phyloP scores from a whole-genome alignment of 805 yeast species.

The Saccharomycopsis olivae region DNA sequence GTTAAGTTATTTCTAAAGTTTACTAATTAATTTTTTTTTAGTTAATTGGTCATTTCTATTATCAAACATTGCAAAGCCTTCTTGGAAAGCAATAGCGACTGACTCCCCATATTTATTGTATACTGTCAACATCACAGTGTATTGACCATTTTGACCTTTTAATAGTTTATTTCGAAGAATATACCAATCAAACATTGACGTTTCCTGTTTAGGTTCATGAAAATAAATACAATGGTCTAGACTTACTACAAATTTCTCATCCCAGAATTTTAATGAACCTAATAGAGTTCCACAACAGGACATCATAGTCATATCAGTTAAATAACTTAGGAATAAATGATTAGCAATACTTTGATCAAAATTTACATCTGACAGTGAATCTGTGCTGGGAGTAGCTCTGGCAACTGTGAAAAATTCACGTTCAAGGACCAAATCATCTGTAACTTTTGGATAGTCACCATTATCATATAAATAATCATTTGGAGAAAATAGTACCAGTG shows the following conservation, averaged over 20 bases:
- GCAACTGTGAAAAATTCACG: background rate
- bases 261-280: too few relatives aligned
- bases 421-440: background rate
- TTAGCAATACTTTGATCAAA: conserved; percentile 1
- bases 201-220: conserved; percentile 6
- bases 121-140: conserved; percentile 2
- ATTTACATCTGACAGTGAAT: background rate
- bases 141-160: conserved; percentile 10
- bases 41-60: background rate
- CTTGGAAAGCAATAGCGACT: conserved; percentile 10
- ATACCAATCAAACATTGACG: conserved; percentile 1
- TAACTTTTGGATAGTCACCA: background rate
- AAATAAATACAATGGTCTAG: conserved; percentile 14
- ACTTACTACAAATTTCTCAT: background rate
- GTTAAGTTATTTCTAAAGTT: too few relatives aligned
- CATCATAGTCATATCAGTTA: background rate
- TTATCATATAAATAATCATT: background rate
- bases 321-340: conserved; percentile 3
- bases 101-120: conserved; percentile 9
- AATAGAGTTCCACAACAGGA: too few relatives aligned
- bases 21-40: background rate
- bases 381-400: background rate
- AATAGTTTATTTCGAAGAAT: background rate
- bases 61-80: conserved; percentile 5
- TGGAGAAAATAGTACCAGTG: too few relatives aligned